Evolutionary conservation across 495 filamentous ascomycete species (phyloP).

Genomic region (Annulohypoxylon bovei): DNA sequence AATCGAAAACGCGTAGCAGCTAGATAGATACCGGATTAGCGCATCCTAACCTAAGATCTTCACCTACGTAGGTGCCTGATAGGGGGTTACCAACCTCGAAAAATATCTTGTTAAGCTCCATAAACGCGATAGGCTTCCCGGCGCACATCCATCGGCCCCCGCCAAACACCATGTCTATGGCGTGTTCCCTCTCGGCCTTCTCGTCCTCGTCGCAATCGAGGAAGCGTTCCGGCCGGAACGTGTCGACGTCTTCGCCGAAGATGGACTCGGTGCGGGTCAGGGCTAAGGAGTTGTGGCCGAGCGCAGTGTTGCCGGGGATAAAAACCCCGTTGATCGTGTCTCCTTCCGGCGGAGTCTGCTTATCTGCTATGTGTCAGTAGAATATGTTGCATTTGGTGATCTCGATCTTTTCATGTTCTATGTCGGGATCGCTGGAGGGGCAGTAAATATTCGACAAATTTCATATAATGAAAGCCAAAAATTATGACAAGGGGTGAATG

Average conservation of each 20-base stretch:
- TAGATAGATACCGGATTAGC: constrained; percentile 2
- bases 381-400: not conserved
- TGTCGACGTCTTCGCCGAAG: constrained; percentile 7
- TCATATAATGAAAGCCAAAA: too few relatives aligned
- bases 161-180: constrained; percentile 52
- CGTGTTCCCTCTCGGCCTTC: constrained; percentile 52
- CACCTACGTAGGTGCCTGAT: not conserved
- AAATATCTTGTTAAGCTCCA: constrained; percentile 43
- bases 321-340: constrained; percentile 57
- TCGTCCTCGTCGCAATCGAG: constrained; percentile 35
- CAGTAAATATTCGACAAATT: too few relatives aligned
- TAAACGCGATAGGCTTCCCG: constrained; percentile 34
- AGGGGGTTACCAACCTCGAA: constrained; percentile 32
- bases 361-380: constrained; percentile 20
- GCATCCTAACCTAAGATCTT: not conserved
- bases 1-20: constrained; percentile 36
- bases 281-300: constrained; percentile 54
- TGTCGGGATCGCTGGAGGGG: not conserved
- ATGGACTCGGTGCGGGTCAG: constrained; percentile 46
- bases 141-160: constrained; percentile 51
- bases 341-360: constrained; percentile 57
- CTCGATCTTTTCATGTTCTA: not conserved
- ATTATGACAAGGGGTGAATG: too few relatives aligned
- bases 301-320: constrained; percentile 58
- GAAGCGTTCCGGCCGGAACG: constrained; percentile 1